Base-by-base conservation (phyloP, 495 filamentous ascomycete species). In the Talaromyces ruber region DNA sequence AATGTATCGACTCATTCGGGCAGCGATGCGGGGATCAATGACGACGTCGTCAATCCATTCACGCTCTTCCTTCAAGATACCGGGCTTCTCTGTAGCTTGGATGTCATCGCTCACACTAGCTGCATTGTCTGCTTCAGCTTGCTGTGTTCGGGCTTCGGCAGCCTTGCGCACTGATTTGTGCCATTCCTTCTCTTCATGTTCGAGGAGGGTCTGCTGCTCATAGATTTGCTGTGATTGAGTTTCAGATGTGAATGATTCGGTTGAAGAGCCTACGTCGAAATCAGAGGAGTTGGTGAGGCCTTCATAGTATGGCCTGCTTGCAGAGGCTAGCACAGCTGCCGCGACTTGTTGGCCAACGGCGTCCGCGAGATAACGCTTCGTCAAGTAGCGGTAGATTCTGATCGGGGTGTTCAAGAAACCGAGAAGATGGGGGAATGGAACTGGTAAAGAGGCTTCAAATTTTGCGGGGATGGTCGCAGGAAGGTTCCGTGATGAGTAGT, bases 331-430 rank as follows among this genome's bases (percentile, higher is more conserved):
- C 29, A 93, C 92, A 22, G 90, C 82, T 37, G 89, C 88, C 1
- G 93, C 95, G 32, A 92, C 90, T 54, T 96, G 84, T n/a, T 90
- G 88, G 50, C 94, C 95, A 60, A 96, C 86, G 5, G 84, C 79
- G 67, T 99, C 93, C 50, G 95, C 95, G 18, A 97, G 80, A 50
- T 84, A 73, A 14, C 95, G 90, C 54, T 91, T 88, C 70, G 86
- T 97, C 45, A 99, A 79, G 81, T 91, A 99, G 52, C 94, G 91
- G 68, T 90, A 89, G 58, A 97, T 70, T 37, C 94, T 85, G 64
- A 85, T 90, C 0, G 91, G 91, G 0, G 92, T 97, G 74, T 95
- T 93, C 54, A 92, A 74, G 78, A 99, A 95, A 62, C 94, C 94
- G 28, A 99, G 88, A 56, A 98, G 82, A 69, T 97, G 92, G 0